Base-by-base conservation (phyloP, 331 rosid species). In the Quercus phellos region DNA sequence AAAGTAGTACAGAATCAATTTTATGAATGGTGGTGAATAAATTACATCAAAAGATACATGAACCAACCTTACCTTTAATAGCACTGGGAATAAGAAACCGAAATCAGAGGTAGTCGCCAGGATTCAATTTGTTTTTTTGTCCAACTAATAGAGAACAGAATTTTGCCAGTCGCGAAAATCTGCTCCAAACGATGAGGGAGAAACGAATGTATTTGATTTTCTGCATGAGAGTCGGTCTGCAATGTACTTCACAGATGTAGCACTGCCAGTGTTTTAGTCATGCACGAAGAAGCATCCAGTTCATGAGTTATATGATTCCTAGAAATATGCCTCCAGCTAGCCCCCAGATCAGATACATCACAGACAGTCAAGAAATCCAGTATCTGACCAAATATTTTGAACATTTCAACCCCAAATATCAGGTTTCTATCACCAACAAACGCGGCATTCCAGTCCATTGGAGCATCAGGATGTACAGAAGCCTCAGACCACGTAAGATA, bases 371-470 rank as follows among this genome's bases (percentile, higher is more conserved):
- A 86, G 79, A 95, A 95, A 83, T 93, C 94, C 78, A 95, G 87
- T 63, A 90, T 97, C 88, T 91, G 98, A 64, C 99, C 99, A 78
- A 95, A 93, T 89, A 95, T 95, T 87, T 95, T 95, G 85, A 95
- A 95, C 99, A 95, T 91, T 90, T 95, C 99, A 22, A 89, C 85
- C 77, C 99, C 98, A 64, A 93, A 93, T 81, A 95, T 90, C 77
- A 88, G 83, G 87, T 87, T 91, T 78, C 92, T 83, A 60, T 90
- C 93, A 0, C 94, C 89, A 73, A 91, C 88, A 75, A 95, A 95
- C n/a, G 78, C 89, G 35, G 98, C 97, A 81, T 90, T 95, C 98
- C 99, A 95, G 85, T 95, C 99, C 99, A 93, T 95, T 73, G 99
- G 99, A 50, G 98, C 99, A 88, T 95, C 98, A 5, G 99, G 98